Percentiles rank a stretch among this genome's conserved stretches.
Conservation (phyloP, 2,329 filamentous ascomycete species). For the Apiospora marii region DNA sequence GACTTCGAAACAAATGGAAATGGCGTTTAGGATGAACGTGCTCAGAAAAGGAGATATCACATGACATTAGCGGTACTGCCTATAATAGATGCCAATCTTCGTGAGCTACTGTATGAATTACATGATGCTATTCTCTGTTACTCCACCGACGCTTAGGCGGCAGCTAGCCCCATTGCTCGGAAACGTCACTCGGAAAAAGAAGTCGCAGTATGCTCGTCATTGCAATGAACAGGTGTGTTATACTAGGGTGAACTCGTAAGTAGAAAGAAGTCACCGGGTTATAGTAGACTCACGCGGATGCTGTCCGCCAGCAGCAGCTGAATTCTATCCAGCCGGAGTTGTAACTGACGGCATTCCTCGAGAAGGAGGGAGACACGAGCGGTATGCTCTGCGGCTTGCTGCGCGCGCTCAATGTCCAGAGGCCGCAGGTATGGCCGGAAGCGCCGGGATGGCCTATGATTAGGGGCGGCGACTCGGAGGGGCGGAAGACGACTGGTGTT, state of each 20-base stretch:
- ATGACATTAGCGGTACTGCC: not conserved
- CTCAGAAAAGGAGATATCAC: not conserved
- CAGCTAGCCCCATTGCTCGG: not conserved
- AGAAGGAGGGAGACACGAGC: slow-evolving; percentile 8
- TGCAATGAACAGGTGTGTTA: not conserved
- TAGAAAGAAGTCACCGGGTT: not conserved
- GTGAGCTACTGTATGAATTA: not conserved
- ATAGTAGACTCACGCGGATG: slow-evolving; percentile 1
- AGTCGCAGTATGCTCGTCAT: not conserved
- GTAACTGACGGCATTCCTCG: not conserved
- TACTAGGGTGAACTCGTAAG: not conserved
- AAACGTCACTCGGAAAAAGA: not conserved
- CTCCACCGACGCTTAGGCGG: not conserved
- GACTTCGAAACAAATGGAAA: not conserved
- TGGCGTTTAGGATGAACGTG: not conserved
- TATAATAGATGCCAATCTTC: slow-evolving; percentile 4
- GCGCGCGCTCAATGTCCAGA: slow-evolving; percentile 2
- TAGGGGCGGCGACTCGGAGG: not conserved
- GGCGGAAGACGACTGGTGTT: slow-evolving; percentile 1
- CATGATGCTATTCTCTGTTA: not conserved
- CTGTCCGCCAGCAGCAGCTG: not conserved
- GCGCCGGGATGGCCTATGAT: not conserved
- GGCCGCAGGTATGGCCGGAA: not conserved
- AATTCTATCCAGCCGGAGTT: not conserved
- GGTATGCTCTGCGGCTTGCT: not conserved